These are phyloP conservation scores for Heritiera fomes DNA, from an alignment of 345 rosid species.

Conservation along the genomic window DNA sequence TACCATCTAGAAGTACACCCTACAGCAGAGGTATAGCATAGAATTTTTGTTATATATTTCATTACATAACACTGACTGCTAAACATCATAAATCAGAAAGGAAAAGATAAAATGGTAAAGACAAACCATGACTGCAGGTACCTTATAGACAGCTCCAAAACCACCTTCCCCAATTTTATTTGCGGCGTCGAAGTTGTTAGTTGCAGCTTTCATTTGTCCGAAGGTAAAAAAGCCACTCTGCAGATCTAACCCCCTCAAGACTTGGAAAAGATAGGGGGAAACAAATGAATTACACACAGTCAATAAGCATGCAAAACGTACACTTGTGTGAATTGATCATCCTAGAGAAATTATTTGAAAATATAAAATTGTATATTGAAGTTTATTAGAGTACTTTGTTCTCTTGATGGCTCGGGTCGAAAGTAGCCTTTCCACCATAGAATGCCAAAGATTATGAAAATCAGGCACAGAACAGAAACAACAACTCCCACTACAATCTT, in stretches of 20 bases:
- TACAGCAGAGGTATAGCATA: constrained; percentile 11
- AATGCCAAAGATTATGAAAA: constrained; percentile 9
- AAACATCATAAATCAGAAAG: neutral
- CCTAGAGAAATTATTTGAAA: neutral
- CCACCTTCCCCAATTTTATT: constrained; percentile 76
- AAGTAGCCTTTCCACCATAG: constrained; percentile 27
- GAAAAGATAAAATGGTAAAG: neutral
- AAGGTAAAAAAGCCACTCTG: constrained; percentile 50
- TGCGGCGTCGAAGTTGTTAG: constrained; percentile 47
- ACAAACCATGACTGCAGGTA: neutral
- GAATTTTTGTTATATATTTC: neutral
- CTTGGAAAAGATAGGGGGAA: neutral
- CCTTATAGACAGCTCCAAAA: constrained; percentile 71
- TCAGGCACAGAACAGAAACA: neutral
- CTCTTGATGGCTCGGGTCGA: neutral
- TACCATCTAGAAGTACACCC: constrained; percentile 45
- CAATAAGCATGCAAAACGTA: neutral
- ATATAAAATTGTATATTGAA: neutral
- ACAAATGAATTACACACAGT: neutral
- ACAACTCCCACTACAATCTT: constrained; percentile 16
- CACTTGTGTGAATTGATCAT: neutral
- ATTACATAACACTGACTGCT: neutral
- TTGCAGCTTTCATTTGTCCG: constrained; percentile 53
- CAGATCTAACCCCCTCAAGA: constrained; percentile 39
- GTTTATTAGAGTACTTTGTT: constrained; percentile 19